Conservation (phyloP, 768 basidiomycete genomes). For the Floccularia luteovirens region DNA sequence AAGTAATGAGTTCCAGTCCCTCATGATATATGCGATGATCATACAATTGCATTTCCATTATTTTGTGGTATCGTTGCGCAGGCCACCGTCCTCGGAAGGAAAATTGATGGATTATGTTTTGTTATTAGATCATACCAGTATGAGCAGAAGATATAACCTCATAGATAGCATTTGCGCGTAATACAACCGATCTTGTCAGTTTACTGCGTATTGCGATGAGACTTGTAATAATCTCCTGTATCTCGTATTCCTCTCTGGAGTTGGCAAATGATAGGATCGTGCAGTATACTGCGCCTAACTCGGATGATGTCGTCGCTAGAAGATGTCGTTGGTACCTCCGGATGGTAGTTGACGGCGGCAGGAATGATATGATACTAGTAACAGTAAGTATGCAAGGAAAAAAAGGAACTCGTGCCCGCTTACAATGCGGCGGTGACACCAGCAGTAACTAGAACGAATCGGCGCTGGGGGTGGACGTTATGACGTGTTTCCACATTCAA, state of each 20-base stretch:
- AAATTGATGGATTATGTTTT: conserved; percentile 43
- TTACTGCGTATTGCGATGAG: conserved; percentile 73
- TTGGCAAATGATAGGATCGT: conserved; percentile 68
- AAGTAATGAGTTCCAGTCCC: conserved; percentile 2
- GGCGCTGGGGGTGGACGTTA: conserved; percentile 30
- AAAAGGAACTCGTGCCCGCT: conserved; percentile 10
- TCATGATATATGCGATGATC: conserved; percentile 10
- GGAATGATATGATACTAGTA: conserved; percentile 51
- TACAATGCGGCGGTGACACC: conserved; percentile 79
- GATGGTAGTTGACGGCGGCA: conserved; percentile 71
- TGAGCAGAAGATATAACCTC: conserved; percentile 34
- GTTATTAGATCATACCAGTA: background rate
- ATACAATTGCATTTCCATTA: conserved; percentile 63
- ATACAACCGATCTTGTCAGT: conserved; percentile 49
- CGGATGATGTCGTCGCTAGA: conserved; percentile 58
- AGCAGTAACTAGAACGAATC: conserved; percentile 60
- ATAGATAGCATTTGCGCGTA: conserved; percentile 55
- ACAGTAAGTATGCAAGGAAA: background rate
- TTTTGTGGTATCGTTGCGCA: conserved; percentile 62
- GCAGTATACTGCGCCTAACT: conserved; percentile 70
- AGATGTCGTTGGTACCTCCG: conserved; percentile 65
- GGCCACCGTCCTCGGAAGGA: conserved; percentile 79
- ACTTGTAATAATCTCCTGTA: conserved; percentile 49
- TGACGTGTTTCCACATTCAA: background rate
- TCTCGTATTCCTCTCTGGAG: conserved; percentile 40